Evolutionary conservation across 352 stramenopile species (phyloP).

Genomic region (Globisporangium lucens): DNA sequence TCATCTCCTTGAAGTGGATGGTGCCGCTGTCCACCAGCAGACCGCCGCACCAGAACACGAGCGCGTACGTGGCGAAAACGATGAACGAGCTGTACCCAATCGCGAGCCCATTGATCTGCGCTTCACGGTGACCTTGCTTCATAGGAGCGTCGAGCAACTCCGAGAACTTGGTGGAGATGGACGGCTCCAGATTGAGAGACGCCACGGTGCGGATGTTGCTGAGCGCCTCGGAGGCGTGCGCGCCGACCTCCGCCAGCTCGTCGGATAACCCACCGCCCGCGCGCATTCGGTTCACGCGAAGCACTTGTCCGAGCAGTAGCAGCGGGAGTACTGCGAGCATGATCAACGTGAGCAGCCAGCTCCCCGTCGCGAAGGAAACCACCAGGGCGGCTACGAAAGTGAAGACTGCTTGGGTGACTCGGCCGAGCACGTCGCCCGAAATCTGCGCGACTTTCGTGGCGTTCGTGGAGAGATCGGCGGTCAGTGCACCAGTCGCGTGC

Average conservation of each 20-base stretch:
- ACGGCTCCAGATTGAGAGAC: slow-evolving; percentile 31
- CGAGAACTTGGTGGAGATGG: slow-evolving; percentile 28
- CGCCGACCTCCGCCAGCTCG: slow-evolving; percentile 29
- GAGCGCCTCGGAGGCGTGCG: slow-evolving; percentile 43
- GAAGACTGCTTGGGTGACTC: slow-evolving; percentile 42
- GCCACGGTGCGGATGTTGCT: slow-evolving; percentile 38
- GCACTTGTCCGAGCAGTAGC: slow-evolving; percentile 21
- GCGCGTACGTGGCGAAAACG: slow-evolving; percentile 34
- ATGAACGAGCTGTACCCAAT: slow-evolving; percentile 69
- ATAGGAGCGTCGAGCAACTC: slow-evolving; percentile 24
- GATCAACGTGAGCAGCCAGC: slow-evolving; percentile 18
- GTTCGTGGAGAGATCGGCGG: slow-evolving; percentile 49
- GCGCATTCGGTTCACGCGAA: slow-evolving; percentile 25
- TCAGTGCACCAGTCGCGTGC: slow-evolving; percentile 47
- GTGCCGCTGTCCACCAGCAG: slow-evolving; percentile 28
- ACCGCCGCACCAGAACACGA: slow-evolving; percentile 59
- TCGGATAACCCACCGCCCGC: slow-evolving; percentile 12
- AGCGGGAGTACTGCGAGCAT: slow-evolving; percentile 20
- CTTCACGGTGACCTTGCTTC: slow-evolving; percentile 15
- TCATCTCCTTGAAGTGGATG: slow-evolving; percentile 44
- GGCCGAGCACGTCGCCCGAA: slow-evolving; percentile 39
- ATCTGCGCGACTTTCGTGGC: slow-evolving; percentile 36
- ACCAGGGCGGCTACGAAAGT: slow-evolving; percentile 22
- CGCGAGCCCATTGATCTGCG: slow-evolving; percentile 30
- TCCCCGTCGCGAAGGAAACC: slow-evolving; percentile 16